These are phyloP conservation scores for Mortierella sp. DNA, from an alignment of 371 early-diverging fungal genomes.

Conservation along the genomic window DNA sequence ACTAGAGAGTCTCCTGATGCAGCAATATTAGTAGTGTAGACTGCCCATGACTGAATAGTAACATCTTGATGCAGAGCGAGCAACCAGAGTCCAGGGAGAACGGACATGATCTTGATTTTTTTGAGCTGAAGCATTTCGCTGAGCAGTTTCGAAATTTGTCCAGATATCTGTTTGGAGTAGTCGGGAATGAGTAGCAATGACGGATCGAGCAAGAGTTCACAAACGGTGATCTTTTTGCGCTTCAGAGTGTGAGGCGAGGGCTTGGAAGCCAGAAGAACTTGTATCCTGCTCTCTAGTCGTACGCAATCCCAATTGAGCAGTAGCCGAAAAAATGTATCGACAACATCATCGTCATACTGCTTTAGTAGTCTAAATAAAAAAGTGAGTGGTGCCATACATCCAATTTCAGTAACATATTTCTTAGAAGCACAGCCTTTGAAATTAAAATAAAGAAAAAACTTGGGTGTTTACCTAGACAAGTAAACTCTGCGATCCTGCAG, in stretches of 20 bases:
- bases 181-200: constrained; percentile 19
- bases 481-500: constrained; percentile 34
- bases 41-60: constrained; percentile 35
- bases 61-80: constrained; percentile 34
- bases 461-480: constrained; percentile 15
- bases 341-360: constrained; percentile 24
- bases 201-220: constrained; percentile 46
- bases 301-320: constrained; percentile 45
- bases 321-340: constrained; percentile 21
- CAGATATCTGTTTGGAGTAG: constrained; percentile 18
- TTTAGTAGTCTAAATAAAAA: constrained; percentile 14
- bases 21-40: constrained; percentile 20
- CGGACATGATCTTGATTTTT: constrained; percentile 29
- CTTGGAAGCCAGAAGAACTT: background rate
- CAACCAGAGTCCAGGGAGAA: constrained; percentile 48
- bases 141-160: constrained; percentile 21
- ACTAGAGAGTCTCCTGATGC: constrained; percentile 15
- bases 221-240: constrained; percentile 26
- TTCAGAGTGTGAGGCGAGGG: constrained; percentile 10
- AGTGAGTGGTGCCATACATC: background rate
- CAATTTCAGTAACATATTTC: background rate
- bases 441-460: background rate
- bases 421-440: background rate
- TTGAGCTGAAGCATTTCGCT: constrained; percentile 24
- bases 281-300: constrained; percentile 23